phyloP scores from a whole-genome alignment of 2,329 filamentous ascomycete genomes.

The Cordyceps cicadae region DNA sequence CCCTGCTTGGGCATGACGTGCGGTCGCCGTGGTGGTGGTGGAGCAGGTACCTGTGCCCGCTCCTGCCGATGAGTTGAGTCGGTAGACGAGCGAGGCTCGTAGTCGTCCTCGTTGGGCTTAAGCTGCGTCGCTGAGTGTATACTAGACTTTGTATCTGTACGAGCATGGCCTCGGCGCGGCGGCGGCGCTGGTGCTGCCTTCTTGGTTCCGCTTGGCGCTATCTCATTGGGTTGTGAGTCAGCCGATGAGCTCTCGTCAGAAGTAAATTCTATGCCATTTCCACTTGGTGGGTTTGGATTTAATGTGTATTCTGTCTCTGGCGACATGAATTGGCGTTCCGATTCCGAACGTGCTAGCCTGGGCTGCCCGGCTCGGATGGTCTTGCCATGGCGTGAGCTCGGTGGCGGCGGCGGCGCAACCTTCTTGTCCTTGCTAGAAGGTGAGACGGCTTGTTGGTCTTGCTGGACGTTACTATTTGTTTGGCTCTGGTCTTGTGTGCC shows the following conservation, averaged over 20 bases:
- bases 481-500: neutral
- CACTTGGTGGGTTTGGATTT: neutral
- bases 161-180: slow-evolving; percentile 38
- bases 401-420: slow-evolving; percentile 60
- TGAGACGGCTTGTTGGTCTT: neutral
- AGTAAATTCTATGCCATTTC: neutral
- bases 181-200: slow-evolving; percentile 43
- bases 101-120: slow-evolving; percentile 26
- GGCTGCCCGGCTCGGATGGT: slow-evolving; percentile 48
- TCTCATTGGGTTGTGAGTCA: slow-evolving; percentile 17
- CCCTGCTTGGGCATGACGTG: slow-evolving; percentile 29
- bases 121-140: slow-evolving; percentile 11
- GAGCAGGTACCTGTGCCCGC: slow-evolving; percentile 23
- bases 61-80: slow-evolving; percentile 41
- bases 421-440: slow-evolving; percentile 36
- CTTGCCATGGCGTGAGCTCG: slow-evolving; percentile 72
- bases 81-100: slow-evolving; percentile 38
- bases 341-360: slow-evolving; percentile 32
- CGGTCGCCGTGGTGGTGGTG: slow-evolving; percentile 47
- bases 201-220: slow-evolving; percentile 25
- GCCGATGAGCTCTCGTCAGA: slow-evolving; percentile 19
- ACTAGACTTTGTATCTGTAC: slow-evolving; percentile 35
- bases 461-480: neutral
- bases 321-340: neutral
- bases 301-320: neutral